Evolutionary conservation across 148 eudicot genomes (phyloP), one percentile per base, ranked within the genome.

Genomic region (Vaccinium myrtillus): DNA sequence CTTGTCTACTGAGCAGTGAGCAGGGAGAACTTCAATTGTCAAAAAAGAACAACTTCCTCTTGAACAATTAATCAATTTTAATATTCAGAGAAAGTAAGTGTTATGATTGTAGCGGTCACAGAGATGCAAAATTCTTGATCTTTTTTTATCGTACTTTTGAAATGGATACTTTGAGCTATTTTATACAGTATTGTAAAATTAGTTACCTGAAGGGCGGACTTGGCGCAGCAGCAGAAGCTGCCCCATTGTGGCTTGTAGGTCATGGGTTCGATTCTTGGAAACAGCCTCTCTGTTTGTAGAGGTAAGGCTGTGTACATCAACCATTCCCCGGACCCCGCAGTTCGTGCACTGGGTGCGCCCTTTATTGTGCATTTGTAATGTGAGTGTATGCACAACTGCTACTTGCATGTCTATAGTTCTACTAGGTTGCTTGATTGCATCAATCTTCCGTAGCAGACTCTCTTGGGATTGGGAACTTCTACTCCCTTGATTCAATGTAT

Each of bases 91-190:
- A 59, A 59, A 59, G 1, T 59, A 59, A 14, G 16, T 59, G 23
- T 59, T 59, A 14, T 3, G 19, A 59, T 59, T 21, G 67, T 21
- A 1, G 67, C 6, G 7, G 67, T 25, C 32, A 23, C 39, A 27
- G 25, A 23, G 36, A 69, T 70, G 13, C 48, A 73, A 73, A 73
- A 73, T 32, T 73, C 39, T 30, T 1, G 70, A 23, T 9, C 49
- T 75, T 39, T 46, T 75, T 16, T 39, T 39, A 39, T 46, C 53
- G 6, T 75, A 21, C 18, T 75, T 74, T 36, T 75, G 78, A 16
- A 19, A 51, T 75, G 78, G 21, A 75, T 75, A 75, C 23, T 75
- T 73, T 75, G 50, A 19, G 46, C 23, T 75, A 77, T 77, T 49
- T 2, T 50, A 9, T 48, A 5, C 32, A 21, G 55, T 23, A 77